phyloP scores from a whole-genome alignment of 2,329 filamentous ascomycete genomes.

The Alternaria arbusti region DNA sequence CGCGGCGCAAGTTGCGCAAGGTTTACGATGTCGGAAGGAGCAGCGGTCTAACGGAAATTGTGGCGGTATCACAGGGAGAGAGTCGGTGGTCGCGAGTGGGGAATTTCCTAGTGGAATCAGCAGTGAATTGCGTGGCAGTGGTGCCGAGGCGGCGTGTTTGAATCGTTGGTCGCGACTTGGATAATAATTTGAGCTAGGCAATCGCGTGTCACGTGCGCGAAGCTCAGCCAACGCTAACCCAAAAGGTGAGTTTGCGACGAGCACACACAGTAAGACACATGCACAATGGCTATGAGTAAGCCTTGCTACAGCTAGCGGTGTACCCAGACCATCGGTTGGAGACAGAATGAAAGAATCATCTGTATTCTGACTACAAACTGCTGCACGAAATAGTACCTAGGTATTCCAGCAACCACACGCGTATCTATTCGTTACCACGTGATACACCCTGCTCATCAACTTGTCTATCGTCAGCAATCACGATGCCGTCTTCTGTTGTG shows the following conservation, averaged over 20 bases:
- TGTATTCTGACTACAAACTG: neutral
- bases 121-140: neutral
- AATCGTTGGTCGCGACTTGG: conserved; percentile 17
- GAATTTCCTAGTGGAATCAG: neutral
- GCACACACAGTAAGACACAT: neutral
- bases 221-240: conserved; percentile 21
- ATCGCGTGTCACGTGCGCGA: conserved; percentile 25
- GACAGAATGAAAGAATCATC: neutral
- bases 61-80: too few species aligned
- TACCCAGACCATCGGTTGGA: neutral
- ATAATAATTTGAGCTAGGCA: conserved; percentile 20
- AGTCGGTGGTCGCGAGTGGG: neutral
- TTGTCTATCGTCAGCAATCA: neutral
- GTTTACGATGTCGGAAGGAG: neutral
- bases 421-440: neutral
- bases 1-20: neutral
- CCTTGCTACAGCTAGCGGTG: neutral
- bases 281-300: neutral
- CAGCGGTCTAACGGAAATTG: neutral
- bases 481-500: neutral
- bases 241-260: conserved; percentile 28
- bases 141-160: neutral
- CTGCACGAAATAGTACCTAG: neutral
- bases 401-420: neutral
- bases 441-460: neutral